Base-by-base conservation (phyloP, 2,329 filamentous ascomycete species). In the Aspergillus aculeatus region DNA sequence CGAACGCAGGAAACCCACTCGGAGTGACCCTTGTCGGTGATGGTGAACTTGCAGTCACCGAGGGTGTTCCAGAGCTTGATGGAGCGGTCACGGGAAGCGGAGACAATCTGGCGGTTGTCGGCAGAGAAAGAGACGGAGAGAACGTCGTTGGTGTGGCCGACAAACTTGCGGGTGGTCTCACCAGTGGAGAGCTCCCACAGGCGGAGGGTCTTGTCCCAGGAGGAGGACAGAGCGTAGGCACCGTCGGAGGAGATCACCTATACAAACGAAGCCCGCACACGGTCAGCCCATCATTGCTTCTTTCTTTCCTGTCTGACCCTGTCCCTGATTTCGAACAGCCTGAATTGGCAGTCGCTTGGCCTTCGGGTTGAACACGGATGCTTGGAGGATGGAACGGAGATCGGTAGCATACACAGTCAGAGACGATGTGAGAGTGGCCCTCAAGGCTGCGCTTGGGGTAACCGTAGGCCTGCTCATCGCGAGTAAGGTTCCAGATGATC, bases 31-130 rank as follows among this genome's bases (percentile, higher is more conserved):
- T 99, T 99, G 81, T 99, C 95, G 83, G 92, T 96, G 86, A 99
- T 98, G 85, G 94, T 99, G 89, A 89, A 99, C 88, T 99, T 99
- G 93, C 95, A 99, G 89, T 99, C 95, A 83, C 95, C 95, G 71
- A 99, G 92, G 75, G 95, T 99, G 88, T 99, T 99, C 95, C 95
- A 99, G 76, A 99, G 89, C 91, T 98, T 99, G 88, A 99, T 98
- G 78, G 91, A 92, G 81, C 92, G 90, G 86, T 99, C 95, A 81
- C 95, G 93, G 69, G 95, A 98, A 71, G 93, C 95, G 71, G 95
- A 98, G 76, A 98, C 95, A 82, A 99, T 98, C 87, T 98, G 95
- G 80, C 95, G 91, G 91, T 98, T 98, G 87, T 99, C 95, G 88
- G 95, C 95, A 75, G 95, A 98, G 91, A 99, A 99, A 73, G 93